Conservation (phyloP, 768 basidiomycete species). For the Suillus brevipes region DNA sequence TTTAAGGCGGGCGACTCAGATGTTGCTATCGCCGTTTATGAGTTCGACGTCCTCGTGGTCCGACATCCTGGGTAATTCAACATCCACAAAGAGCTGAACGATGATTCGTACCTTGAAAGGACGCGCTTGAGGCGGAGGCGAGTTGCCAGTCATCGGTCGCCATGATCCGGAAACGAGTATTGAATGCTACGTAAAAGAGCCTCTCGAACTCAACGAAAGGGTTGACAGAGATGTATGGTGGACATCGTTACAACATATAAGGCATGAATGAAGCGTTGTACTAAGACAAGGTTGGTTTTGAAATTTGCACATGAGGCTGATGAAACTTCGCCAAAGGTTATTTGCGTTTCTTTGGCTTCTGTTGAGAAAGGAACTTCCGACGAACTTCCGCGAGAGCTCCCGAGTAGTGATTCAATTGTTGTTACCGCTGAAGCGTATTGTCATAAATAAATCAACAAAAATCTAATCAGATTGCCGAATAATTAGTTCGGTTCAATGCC, state of each 20-base stretch:
- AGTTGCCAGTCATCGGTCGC: constrained; percentile 10
- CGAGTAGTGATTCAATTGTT: no score
- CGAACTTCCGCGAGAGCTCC: no score
- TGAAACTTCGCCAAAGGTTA: background rate
- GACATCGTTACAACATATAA: no score
- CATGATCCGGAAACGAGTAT: constrained; percentile 19
- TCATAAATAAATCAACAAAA: no score
- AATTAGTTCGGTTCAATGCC: background rate
- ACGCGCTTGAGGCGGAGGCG: constrained; percentile 7
- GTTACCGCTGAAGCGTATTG: no score
- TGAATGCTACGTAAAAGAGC: constrained; percentile 39
- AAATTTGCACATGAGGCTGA: no score
- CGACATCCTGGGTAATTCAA: constrained; percentile 38
- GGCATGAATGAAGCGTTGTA: no score
- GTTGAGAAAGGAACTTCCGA: no score
- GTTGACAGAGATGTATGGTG: no score
- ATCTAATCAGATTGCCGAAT: background rate
- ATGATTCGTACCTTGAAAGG: constrained; percentile 18
- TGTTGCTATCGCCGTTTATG: constrained; percentile 49
- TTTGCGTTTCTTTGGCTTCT: background rate
- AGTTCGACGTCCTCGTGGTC: constrained; percentile 50
- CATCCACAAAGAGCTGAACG: background rate
- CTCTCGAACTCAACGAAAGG: no score
- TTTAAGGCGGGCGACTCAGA: constrained; percentile 58
- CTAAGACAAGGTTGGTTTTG: no score